A percentile compares a stretch with the other conserved stretches of the same genome.
Evolutionary conservation across 106 monocot genomes (phyloP).

Genomic region (Apostasia ramifera): DNA sequence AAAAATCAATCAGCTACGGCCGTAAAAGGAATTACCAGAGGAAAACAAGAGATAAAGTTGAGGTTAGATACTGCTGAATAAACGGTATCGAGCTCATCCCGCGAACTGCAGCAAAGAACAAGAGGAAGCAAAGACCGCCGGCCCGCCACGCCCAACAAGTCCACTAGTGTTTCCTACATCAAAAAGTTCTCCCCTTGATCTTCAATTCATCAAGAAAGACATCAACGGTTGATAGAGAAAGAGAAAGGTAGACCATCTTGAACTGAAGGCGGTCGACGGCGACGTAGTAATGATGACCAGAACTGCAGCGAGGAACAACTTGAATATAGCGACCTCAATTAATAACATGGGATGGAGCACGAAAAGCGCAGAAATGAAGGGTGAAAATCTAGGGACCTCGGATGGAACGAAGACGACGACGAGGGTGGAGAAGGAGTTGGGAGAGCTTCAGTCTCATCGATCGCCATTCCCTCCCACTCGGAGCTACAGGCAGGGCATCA

Average conservation of each 20-base stretch:
- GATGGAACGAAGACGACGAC: conserved; percentile 26
- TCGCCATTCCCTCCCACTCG: conserved; percentile 9
- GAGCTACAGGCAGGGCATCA: background rate
- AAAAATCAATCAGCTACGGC: too few relatives aligned
- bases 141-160: conserved; percentile 79
- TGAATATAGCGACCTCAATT: background rate
- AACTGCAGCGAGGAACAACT: conserved; percentile 13
- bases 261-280: conserved; percentile 80
- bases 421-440: conserved; percentile 32
- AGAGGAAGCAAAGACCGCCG: conserved; percentile 62
- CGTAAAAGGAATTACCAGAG: conserved; percentile 38
- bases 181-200: background rate
- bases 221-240: background rate
- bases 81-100: conserved; percentile 91
- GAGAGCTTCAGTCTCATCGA: conserved; percentile 25
- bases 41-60: conserved; percentile 64
- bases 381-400: conserved; percentile 12
- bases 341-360: too few relatives aligned
- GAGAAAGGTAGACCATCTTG: conserved; percentile 55
- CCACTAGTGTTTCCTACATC: conserved; percentile 73
- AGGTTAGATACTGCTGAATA: conserved; percentile 67
- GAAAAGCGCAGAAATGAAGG: background rate
- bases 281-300: conserved; percentile 73
- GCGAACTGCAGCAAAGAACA: conserved; percentile 76
- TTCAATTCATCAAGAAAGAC: background rate